Conservation (phyloP, 2,329 filamentous ascomycete species). For the Penicillium concentricum region DNA sequence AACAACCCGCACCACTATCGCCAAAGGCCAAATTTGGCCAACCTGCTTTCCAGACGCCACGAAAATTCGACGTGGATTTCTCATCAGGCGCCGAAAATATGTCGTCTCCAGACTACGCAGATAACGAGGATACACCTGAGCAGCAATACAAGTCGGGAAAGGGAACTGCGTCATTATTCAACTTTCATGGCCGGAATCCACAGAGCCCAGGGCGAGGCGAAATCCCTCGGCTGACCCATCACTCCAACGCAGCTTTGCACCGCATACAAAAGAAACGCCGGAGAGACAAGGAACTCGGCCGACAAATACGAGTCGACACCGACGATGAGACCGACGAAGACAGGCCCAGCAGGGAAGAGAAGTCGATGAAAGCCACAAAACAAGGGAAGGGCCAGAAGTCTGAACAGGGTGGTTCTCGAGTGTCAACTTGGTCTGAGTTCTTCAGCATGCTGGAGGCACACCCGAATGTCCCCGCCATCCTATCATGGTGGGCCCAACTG, state of each 20-base stretch:
- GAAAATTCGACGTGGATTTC: slow-evolving; percentile 48
- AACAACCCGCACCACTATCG: slow-evolving; percentile 31
- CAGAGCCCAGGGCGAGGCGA: slow-evolving; percentile 63
- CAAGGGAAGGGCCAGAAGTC: slow-evolving; percentile 18
- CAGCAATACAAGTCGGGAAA: slow-evolving; percentile 34
- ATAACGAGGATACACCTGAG: slow-evolving; percentile 51
- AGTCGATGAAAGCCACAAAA: slow-evolving; percentile 29
- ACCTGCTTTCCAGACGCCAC: slow-evolving; percentile 50
- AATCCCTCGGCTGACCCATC: slow-evolving; percentile 53
- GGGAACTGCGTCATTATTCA: slow-evolving; percentile 39
- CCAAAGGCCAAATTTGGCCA: slow-evolving; percentile 38
- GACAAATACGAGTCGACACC: slow-evolving; percentile 40
- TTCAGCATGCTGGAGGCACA: slow-evolving; percentile 64
- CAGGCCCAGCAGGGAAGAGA: slow-evolving; percentile 36
- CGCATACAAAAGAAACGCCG: slow-evolving; percentile 52
- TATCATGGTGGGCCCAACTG: slow-evolving; percentile 67
- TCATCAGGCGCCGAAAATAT: slow-evolving; percentile 49
- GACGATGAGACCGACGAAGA: slow-evolving; percentile 47
- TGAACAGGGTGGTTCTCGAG: slow-evolving; percentile 25
- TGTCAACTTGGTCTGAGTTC: slow-evolving; percentile 49
- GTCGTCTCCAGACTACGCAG: slow-evolving; percentile 47
- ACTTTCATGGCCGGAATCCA: slow-evolving; percentile 42
- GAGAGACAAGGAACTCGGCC: slow-evolving; percentile 48
- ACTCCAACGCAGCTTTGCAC: slow-evolving; percentile 46
- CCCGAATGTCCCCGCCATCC: slow-evolving; percentile 63